Base-by-base conservation (phyloP, 2,329 filamentous ascomycete species). In the Clarireedia monteithiana region DNA sequence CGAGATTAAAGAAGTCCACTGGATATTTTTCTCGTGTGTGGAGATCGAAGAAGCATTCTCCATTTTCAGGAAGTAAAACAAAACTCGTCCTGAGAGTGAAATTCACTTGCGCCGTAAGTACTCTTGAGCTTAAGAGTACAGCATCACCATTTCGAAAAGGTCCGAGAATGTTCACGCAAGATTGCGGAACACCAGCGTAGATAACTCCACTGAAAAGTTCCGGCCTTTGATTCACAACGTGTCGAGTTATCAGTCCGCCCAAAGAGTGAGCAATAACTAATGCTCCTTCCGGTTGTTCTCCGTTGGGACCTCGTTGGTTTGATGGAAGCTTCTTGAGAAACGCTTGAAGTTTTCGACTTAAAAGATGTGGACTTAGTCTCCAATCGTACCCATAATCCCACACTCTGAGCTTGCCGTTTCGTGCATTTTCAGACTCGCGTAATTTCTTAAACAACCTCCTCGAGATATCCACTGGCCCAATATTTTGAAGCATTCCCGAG, bases 361-460 rank as follows among this genome's bases (percentile, higher is more conserved):
- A 78, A 0, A 90, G 74, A 65, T 86, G 81, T 0, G 92, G 92
- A 60, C 89, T 94, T 40, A 96, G 74, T 15, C 92, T 81, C 92
- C 92, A 97, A 71, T 97, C 92, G 65, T 96, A 97, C 17, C 91
- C 91, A 67, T 92, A 97, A 64, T 96, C 86, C 76, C 91, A 91
- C 0, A 96, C 80, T 48, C 90, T 79, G 5, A 96, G 74, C 60
- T 80, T 85, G 6, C 89, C 89, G 4, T 75, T 77, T 52, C 81
- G 79, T 1, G 82, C 83, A 65, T 95, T 95, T 12, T 89, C 83
- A 62, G 82, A 88, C 34, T 85, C 84, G 50, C 82, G 79, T 20
- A 96, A 71, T 55, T 86, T 84, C 67, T 89, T 91, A 70, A 96
- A 84, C 1, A 97, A 75, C 40, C 89, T 82, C 57, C 84, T 85